These are phyloP conservation scores for Scedosporium boydii DNA, from an alignment of 2,329 filamentous ascomycete species.

Conservation along the genomic window DNA sequence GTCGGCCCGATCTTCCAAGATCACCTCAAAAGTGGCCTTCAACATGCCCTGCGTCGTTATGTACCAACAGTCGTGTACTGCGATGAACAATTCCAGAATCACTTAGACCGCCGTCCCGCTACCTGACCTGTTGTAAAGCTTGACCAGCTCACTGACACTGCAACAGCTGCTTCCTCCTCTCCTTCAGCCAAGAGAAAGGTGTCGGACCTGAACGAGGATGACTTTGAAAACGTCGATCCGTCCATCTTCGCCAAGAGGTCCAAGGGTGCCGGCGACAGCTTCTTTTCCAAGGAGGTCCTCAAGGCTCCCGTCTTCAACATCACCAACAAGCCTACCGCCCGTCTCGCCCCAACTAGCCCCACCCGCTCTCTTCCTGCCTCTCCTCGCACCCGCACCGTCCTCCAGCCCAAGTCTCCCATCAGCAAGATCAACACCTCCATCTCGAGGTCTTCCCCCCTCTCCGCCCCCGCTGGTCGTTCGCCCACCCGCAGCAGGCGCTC, in stretches of 20 bases:
- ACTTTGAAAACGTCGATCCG: constrained; percentile 56
- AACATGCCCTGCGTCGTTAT: too few relatives aligned
- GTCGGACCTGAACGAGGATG: constrained; percentile 32
- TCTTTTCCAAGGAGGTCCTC: constrained; percentile 32
- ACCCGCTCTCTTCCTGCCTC: constrained; percentile 18
- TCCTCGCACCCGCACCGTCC: constrained; percentile 31
- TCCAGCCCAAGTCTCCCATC: constrained; percentile 44
- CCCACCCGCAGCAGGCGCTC: constrained; percentile 62
- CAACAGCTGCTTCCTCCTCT: constrained; percentile 14
- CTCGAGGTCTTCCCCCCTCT: constrained; percentile 42
- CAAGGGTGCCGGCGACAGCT: constrained; percentile 36
- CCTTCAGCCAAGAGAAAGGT: constrained; percentile 49
- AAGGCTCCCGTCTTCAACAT: constrained; percentile 36
- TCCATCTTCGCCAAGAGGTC: constrained; percentile 47
- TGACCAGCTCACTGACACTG: constrained; percentile 15
- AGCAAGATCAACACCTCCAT: constrained; percentile 33
- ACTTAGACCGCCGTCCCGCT: not conserved
- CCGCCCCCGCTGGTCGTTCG: constrained; percentile 71
- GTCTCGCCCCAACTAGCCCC: constrained; percentile 20
- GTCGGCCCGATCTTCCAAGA: not conserved
- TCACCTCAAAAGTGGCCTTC: constrained; percentile 2
- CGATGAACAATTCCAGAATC: not conserved
- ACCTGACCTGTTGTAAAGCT: not conserved
- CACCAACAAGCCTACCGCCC: constrained; percentile 29
- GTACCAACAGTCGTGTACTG: too few relatives aligned